Evolutionary conservation across 2,329 filamentous ascomycete species (phyloP).

Genomic region (Phialophora verrucosa): DNA sequence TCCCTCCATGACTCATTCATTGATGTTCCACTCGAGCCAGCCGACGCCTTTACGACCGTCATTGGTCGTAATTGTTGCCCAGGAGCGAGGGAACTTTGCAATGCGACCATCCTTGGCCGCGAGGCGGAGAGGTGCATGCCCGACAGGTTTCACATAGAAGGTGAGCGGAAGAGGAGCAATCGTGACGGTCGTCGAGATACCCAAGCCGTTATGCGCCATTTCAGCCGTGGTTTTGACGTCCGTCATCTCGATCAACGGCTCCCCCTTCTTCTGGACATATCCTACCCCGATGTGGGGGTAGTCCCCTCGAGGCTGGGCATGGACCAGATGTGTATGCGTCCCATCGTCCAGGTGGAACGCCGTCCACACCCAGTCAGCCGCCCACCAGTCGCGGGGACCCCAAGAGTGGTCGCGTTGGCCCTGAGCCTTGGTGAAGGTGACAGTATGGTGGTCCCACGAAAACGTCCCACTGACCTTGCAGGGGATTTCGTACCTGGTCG

Average conservation of each 20-base stretch:
- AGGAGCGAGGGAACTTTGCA: neutral
- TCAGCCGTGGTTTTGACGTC: too few species aligned
- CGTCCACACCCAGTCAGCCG: conserved; percentile 19
- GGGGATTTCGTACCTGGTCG: conserved; percentile 14
- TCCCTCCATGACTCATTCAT: neutral
- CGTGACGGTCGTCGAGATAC: too few species aligned
- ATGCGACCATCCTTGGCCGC: neutral
- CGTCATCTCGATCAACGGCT: too few species aligned
- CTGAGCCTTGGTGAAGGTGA: conserved; percentile 4
- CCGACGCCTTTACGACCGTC: neutral
- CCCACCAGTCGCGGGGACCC: conserved; percentile 20
- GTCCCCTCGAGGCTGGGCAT: too few species aligned
- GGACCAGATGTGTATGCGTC: neutral
- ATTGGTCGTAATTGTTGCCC: neutral
- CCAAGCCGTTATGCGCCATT: too few species aligned
- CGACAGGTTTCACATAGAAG: neutral
- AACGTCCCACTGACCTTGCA: conserved; percentile 8
- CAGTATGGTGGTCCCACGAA: conserved; percentile 1
- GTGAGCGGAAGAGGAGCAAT: neutral
- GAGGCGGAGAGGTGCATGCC: neutral
- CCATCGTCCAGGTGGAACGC: conserved; percentile 14
- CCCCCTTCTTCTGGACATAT: too few species aligned
- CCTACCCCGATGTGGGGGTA: too few species aligned
- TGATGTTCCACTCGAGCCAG: neutral
- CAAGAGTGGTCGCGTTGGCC: conserved; percentile 17